Percentiles rank a stretch among this genome's conserved stretches.
Evolutionary conservation across 2,329 filamentous ascomycete species (phyloP).

Genomic region (Penicillium sp.): DNA sequence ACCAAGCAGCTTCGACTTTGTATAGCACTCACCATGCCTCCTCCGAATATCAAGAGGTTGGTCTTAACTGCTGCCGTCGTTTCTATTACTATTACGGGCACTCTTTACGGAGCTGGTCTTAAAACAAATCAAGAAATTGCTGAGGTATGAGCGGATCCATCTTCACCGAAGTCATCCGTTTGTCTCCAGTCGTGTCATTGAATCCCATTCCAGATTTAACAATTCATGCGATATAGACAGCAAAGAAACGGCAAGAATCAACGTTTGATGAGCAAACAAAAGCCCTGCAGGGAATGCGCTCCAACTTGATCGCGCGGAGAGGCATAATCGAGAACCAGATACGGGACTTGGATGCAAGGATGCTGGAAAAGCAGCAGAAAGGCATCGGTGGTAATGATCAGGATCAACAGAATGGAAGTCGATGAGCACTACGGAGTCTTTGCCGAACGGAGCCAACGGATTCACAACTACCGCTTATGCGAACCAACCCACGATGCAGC

Average conservation of each 20-base stretch:
- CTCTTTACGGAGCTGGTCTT: constrained; percentile 58
- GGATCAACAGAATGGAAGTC: constrained; percentile 20
- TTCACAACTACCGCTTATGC: not conserved
- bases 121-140: constrained; percentile 53
- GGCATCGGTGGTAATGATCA: constrained; percentile 27
- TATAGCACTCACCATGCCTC: constrained; percentile 23
- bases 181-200: not conserved
- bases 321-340: constrained; percentile 57
- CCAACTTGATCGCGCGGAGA: constrained; percentile 51
- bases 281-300: constrained; percentile 50
- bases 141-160: constrained; percentile 41
- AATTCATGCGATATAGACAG: constrained; percentile 32
- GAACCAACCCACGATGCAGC: not conserved
- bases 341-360: constrained; percentile 45
- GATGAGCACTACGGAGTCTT: not conserved
- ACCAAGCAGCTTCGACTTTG: constrained; percentile 1
- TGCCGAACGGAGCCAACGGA: not conserved
- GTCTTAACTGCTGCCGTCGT: constrained; percentile 55
- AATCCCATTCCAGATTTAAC: not conserved
- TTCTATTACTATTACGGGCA: constrained; percentile 55
- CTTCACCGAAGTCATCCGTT: not conserved
- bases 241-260: constrained; percentile 48
- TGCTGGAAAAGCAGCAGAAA: constrained; percentile 39
- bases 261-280: constrained; percentile 54
- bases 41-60: constrained; percentile 45